Conservation (phyloP, 805 yeast genomes). For the Yarrowia osloensis region DNA sequence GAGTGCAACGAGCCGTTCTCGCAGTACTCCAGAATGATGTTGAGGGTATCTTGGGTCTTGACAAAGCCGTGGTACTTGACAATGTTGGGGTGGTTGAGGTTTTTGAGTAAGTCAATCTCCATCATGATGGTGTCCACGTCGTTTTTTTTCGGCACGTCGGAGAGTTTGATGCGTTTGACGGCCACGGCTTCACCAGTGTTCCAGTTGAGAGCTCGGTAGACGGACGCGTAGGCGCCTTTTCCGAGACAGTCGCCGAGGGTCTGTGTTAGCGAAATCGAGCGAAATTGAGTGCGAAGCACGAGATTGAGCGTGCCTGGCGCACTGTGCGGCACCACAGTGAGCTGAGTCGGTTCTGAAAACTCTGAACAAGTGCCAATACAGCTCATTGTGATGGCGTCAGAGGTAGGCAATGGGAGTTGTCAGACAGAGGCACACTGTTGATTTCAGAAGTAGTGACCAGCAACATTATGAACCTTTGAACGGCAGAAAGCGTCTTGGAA, state of each 20-base stretch:
- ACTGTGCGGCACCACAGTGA: not conserved
- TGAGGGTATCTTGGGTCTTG: constrained; percentile 53
- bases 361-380: too few relatives aligned
- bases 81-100: constrained; percentile 64
- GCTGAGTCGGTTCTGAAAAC: too few relatives aligned
- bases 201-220: constrained; percentile 70
- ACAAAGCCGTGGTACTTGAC: constrained; percentile 71
- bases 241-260: constrained; percentile 66
- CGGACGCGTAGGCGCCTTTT: constrained; percentile 88
- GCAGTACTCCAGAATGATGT: constrained; percentile 64
- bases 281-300: not conserved
- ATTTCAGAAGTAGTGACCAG: too few relatives aligned
- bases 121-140: constrained; percentile 53
- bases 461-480: too few relatives aligned
- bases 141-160: constrained; percentile 39
- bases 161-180: constrained; percentile 72
- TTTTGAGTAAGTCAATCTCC: constrained; percentile 66
- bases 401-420: too few relatives aligned
- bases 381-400: too few relatives aligned
- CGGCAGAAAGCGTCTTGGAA: too few relatives aligned
- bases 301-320: not conserved
- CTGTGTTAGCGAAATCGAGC: constrained; percentile 32
- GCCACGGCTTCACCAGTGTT: constrained; percentile 72
- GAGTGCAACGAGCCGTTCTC: constrained; percentile 66
- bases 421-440: too few relatives aligned